phyloP scores from a whole-genome alignment of 1,284 basidiomycete genomes.

The Lentinula novae-zelandiae region DNA sequence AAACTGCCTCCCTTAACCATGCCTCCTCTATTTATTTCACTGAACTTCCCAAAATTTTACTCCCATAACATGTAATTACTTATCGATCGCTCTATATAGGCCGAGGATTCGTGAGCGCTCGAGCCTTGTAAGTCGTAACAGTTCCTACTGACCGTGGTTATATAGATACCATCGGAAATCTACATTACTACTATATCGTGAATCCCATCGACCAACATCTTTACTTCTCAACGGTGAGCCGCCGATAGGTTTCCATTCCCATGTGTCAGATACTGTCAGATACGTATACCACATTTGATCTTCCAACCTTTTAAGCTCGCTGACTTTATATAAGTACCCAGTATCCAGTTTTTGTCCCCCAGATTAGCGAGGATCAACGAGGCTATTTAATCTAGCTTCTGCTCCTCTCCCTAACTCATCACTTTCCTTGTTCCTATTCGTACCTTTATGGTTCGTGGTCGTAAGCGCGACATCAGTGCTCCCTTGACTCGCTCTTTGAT shows the following conservation, averaged over 20 bases:
- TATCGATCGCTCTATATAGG: background rate
- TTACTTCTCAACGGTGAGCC: background rate
- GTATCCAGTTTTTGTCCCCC: background rate
- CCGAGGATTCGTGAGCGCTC: background rate
- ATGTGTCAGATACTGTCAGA: background rate
- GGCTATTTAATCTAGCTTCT: background rate
- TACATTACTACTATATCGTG: background rate
- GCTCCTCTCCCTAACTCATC: background rate
- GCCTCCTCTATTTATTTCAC: no score
- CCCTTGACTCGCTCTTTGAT: slow-evolving; percentile 11
- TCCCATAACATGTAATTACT: no score
- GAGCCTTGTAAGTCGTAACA: background rate
- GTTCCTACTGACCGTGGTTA: background rate
- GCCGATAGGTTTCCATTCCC: background rate
- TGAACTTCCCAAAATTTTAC: no score
- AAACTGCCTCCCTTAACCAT: no score
- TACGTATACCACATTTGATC: background rate
- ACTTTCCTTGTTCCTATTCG: background rate
- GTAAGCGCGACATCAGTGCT: slow-evolving; percentile 7
- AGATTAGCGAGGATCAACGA: background rate
- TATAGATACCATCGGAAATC: background rate
- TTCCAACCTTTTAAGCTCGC: background rate
- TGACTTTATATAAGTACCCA: background rate
- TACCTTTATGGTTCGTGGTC: slow-evolving; percentile 8
- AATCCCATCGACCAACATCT: background rate